phyloP scores from a whole-genome alignment of 202 grass and related monocot species.

The Hordeum pubiflorum region DNA sequence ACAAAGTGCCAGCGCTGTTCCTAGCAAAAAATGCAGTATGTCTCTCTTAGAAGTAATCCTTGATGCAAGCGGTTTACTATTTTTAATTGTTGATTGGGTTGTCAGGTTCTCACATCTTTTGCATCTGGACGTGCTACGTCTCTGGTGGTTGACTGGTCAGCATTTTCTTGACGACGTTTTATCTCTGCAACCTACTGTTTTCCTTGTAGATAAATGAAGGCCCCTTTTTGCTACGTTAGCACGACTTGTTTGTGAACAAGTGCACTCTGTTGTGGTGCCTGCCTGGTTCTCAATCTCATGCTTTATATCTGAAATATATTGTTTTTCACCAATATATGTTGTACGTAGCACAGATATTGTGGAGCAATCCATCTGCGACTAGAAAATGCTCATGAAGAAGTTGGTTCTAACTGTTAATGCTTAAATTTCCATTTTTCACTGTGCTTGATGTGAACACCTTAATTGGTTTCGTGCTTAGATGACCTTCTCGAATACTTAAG shows the following conservation, averaged over 20 bases:
- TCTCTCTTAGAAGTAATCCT: constrained; percentile 23
- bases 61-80: constrained; percentile 23
- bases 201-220: background rate
- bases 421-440: background rate
- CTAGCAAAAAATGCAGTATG: constrained; percentile 98
- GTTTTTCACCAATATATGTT: background rate
- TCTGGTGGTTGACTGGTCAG: constrained; percentile 94
- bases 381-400: background rate
- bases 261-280: background rate
- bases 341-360: background rate
- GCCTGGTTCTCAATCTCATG: background rate
- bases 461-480: background rate
- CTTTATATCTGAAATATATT: constrained; percentile 18
- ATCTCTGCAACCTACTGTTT: background rate
- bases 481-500: background rate
- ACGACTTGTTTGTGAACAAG: background rate
- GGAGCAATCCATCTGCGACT: background rate
- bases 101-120: constrained; percentile 98
- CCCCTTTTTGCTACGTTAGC: constrained; percentile 7
- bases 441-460: background rate
- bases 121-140: constrained; percentile 94
- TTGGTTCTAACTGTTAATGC: background rate
- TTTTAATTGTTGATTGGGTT: constrained; percentile 29
- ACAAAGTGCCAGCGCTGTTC: constrained; percentile 94
- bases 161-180: background rate